Evolutionary conservation across 192 early-diverging fungal species (phyloP).

Genomic region (Podila clonocystis): DNA sequence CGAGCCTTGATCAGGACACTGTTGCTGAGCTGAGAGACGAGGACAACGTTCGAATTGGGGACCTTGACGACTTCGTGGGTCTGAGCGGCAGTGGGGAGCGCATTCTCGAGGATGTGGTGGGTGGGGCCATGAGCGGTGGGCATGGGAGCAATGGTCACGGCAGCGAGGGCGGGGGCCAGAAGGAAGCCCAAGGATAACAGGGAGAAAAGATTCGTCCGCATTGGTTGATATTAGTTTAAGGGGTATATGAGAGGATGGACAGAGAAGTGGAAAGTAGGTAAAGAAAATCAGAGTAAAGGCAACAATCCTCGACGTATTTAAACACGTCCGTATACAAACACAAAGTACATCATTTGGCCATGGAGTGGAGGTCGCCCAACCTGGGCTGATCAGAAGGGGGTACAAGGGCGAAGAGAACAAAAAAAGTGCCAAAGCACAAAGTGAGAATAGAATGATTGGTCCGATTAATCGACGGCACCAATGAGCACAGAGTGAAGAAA

Average conservation of each 20-base stretch:
- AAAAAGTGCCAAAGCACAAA: too few species aligned
- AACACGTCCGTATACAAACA: too few species aligned
- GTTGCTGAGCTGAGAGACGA: conserved; percentile 41
- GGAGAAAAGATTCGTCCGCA: too few species aligned
- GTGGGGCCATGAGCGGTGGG: background rate
- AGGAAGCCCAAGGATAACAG: background rate
- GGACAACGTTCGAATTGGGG: conserved; percentile 2
- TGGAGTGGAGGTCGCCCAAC: too few species aligned
- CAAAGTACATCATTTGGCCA: too few species aligned
- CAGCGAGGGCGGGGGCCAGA: background rate
- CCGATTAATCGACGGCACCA: too few species aligned
- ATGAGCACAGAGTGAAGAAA: too few species aligned
- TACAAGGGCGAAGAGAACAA: too few species aligned
- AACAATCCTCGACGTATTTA: too few species aligned
- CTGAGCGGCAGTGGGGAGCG: conserved; percentile 14
- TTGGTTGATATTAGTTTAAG: too few species aligned
- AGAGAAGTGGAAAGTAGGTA: conserved; percentile 1
- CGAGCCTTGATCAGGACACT: conserved; percentile 30
- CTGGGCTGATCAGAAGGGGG: too few species aligned
- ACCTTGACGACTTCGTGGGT: conserved; percentile 36
- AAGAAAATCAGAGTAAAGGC: background rate
- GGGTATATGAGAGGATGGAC: background rate
- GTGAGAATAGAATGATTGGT: too few species aligned
- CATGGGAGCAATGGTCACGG: background rate
- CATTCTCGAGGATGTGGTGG: conserved; percentile 20